These are phyloP conservation scores for Gastrolobium bilobum DNA, from an alignment of 306 rosid species.

Conservation along the genomic window DNA sequence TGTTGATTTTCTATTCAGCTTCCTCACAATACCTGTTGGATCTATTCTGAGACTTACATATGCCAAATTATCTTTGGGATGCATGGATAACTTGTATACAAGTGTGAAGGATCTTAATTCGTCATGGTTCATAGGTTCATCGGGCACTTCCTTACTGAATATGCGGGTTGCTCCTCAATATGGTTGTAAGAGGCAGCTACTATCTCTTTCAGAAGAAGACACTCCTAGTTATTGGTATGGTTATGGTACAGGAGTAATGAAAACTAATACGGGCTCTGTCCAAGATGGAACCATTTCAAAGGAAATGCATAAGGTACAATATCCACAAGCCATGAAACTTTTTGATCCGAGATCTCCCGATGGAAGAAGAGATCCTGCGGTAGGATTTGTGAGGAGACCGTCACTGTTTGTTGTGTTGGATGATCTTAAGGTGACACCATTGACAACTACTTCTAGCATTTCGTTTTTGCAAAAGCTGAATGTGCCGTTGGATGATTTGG, in stretches of 20 bases:
- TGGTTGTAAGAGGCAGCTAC: neutral
- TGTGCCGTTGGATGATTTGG: constrained; percentile 2
- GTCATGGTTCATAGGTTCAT: neutral
- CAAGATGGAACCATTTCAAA: neutral
- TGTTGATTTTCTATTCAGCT: constrained; percentile 35
- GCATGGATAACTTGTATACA: neutral
- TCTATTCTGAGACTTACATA: neutral
- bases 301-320: rapidly evolving
- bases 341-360: constrained; percentile 30
- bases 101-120: constrained; percentile 11
- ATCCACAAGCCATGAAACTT: neutral
- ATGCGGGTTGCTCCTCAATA: neutral
- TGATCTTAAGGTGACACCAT: constrained; percentile 1
- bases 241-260: neutral
- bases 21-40: constrained; percentile 42
- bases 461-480: neutral
- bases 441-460: constrained; percentile 29
- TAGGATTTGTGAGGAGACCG: constrained; percentile 36
- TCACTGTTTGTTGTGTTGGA: constrained; percentile 15
- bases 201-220: neutral
- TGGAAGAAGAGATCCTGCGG: neutral
- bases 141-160: neutral
- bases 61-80: neutral
- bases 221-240: neutral
- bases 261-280: neutral